phyloP scores from a whole-genome alignment of 805 yeast genomes.

The Yarrowia sp. region DNA sequence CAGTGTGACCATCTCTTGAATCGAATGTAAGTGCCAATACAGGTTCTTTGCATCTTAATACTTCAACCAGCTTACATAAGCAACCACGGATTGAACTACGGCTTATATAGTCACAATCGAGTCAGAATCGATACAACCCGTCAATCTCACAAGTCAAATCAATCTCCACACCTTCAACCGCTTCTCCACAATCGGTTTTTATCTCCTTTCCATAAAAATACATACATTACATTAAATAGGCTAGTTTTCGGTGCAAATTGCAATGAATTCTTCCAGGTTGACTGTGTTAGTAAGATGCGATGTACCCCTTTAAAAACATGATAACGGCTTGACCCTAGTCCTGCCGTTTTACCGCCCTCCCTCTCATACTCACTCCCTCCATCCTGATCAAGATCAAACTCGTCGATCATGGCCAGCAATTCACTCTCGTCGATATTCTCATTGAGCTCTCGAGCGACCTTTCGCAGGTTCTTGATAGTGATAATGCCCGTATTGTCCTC shows the following conservation, averaged over 20 bases:
- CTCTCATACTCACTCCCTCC: slow-evolving; percentile 64
- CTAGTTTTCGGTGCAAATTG: slow-evolving; percentile 74
- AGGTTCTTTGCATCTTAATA: no score
- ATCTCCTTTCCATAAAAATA: slow-evolving; percentile 3
- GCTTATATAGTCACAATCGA: no score
- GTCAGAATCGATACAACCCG: no score
- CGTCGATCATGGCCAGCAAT: slow-evolving; percentile 94
- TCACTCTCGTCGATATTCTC: slow-evolving; percentile 93
- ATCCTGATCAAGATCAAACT: slow-evolving; percentile 94
- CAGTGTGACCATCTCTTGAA: no score
- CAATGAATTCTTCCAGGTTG: slow-evolving; percentile 87
- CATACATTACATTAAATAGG: slow-evolving; percentile 29
- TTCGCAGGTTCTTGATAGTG: slow-evolving; percentile 76
- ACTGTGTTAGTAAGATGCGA: slow-evolving; percentile 50
- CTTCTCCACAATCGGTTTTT: no score
- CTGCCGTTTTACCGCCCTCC: background rate
- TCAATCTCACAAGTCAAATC: no score
- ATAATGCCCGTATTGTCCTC: slow-evolving; percentile 88
- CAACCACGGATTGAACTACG: no score
- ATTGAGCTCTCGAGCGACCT: slow-evolving; percentile 91
- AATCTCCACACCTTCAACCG: no score
- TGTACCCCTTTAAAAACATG: background rate
- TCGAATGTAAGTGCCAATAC: no score
- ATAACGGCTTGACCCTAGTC: no score
- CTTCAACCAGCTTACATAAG: no score